A percentile compares a stretch with the other conserved stretches of the same genome.
Conservation (phyloP, 164 flowering plant genomes). For the Vitis riparia region DNA sequence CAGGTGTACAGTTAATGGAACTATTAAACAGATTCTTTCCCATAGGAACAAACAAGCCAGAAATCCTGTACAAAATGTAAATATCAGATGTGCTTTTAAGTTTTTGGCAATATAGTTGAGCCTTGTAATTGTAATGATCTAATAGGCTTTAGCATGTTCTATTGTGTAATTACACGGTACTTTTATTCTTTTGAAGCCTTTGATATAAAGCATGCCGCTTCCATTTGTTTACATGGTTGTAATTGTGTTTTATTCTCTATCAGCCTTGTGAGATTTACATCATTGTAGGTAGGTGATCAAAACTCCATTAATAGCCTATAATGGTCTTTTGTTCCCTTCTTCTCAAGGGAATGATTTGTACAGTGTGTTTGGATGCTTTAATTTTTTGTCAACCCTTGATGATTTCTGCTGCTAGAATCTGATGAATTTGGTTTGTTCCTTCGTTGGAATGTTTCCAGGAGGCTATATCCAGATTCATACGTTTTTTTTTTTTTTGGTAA, state of each 20-base stretch:
- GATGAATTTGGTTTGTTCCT: too few relatives aligned
- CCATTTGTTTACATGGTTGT: not conserved
- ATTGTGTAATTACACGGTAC: not conserved
- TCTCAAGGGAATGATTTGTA: not conserved
- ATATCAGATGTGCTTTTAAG: not conserved
- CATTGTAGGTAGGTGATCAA: not conserved
- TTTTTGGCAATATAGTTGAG: not conserved
- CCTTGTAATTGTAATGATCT: constrained; percentile 10
- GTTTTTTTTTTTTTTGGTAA: too few relatives aligned
- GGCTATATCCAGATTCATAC: too few relatives aligned
- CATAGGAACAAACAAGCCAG: constrained; percentile 12
- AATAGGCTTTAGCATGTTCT: not conserved
- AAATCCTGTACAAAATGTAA: constrained; percentile 28
- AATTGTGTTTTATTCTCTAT: not conserved
- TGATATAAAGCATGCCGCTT: not conserved
- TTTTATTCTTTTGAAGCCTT: constrained; percentile 1
- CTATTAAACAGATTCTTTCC: constrained; percentile 25
- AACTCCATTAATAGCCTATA: not conserved
- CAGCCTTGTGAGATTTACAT: not conserved
- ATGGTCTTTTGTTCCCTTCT: not conserved
- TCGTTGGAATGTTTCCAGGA: too few relatives aligned
- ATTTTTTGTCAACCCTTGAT: not conserved
- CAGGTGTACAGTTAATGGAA: constrained; percentile 41
- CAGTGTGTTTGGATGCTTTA: not conserved
- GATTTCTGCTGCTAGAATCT: too few relatives aligned